Base-by-base conservation (phyloP, 192 early-diverging fungal genomes). In the Coemansia sp. region DNA sequence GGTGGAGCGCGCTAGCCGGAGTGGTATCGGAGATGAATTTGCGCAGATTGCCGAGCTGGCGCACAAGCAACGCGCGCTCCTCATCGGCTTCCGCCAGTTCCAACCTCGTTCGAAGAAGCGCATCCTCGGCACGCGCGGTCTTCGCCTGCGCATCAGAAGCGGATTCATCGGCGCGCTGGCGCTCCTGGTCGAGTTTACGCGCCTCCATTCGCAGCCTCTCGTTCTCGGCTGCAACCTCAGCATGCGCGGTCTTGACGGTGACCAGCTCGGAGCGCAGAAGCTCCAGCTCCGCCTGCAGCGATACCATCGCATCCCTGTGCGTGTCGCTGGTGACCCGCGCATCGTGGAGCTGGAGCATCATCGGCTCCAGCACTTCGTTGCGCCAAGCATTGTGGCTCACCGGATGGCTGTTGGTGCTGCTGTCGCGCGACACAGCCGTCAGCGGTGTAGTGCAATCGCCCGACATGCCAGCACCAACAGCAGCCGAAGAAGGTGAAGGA, bases 261-360 rank as follows among this genome's bases (percentile, higher is more conserved):
- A 66, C 79, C 62, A 82, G 67, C 47, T 82, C 74, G 43, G 68
- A 55, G 6, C 63, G 61, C 68, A 82, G 63, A 4, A 62, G 46
- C 45, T 73, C 71, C 62, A 70, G 57, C 39, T 82, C 79, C 1
- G 61, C 68, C 41, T 76, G 79, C 71, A 76, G 71, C 40, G 73
- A 70, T 0, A 59, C 65, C 36, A 82, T 65, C 8, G 79, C 71
- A 56, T 76, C 73, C 46, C 73, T 68, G 52, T 73, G 77, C 42
- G 77, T 65, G 43, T 79, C 68, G 65, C 77, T 73, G 36, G 71
- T 73, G 6, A 79, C 77, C 16, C 77, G 63, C 3, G 77, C 77
- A 21, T 79, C 77, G 51, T 79, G 77, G 22, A 79, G 71, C 63
- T 79, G 77, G 18, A 49, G 71, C 67, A 71, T 61, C 49, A 82